These are phyloP conservation scores for Quercus dentata DNA, from an alignment of 306 rosid species.

Conservation along the genomic window DNA sequence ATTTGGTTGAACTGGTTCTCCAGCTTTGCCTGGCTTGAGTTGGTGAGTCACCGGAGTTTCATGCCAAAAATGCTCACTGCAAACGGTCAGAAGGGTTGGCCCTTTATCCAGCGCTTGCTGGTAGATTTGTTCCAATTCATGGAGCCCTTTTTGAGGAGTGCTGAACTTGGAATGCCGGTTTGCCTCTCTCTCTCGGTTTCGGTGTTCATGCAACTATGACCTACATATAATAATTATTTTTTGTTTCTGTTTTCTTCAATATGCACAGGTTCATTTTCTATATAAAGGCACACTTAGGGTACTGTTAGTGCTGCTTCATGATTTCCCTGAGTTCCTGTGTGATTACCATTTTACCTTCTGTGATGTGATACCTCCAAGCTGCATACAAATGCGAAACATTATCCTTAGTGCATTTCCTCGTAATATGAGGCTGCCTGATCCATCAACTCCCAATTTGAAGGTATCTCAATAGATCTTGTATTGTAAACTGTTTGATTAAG, in stretches of 20 bases:
- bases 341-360: slow-evolving; percentile 96
- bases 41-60: slow-evolving; percentile 92
- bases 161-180: slow-evolving; percentile 87
- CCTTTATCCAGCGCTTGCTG: slow-evolving; percentile 77
- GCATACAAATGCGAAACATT: slow-evolving; percentile 97
- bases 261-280: slow-evolving; percentile 69
- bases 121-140: slow-evolving; percentile 90
- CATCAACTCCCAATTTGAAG: slow-evolving; percentile 91
- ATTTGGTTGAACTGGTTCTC: slow-evolving; percentile 26
- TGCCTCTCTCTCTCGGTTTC: slow-evolving; percentile 22
- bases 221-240: not conserved
- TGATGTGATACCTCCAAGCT: slow-evolving; percentile 95
- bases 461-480: slow-evolving; percentile 26
- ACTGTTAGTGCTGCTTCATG: slow-evolving; percentile 93
- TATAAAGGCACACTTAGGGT: slow-evolving; percentile 97
- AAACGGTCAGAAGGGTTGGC: slow-evolving; percentile 95
- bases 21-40: slow-evolving; percentile 99
- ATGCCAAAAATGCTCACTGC: slow-evolving; percentile 95
- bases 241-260: not conserved
- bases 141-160: slow-evolving; percentile 97
- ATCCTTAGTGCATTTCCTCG: slow-evolving; percentile 98
- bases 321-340: slow-evolving; percentile 93
- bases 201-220: slow-evolving; percentile 7
- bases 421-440: slow-evolving; percentile 97
- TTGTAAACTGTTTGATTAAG: not conserved